Evolutionary conservation across 805 yeast species (phyloP), one percentile per base, ranked within the genome.

Genomic region (Lachancea thermotolerans): DNA sequence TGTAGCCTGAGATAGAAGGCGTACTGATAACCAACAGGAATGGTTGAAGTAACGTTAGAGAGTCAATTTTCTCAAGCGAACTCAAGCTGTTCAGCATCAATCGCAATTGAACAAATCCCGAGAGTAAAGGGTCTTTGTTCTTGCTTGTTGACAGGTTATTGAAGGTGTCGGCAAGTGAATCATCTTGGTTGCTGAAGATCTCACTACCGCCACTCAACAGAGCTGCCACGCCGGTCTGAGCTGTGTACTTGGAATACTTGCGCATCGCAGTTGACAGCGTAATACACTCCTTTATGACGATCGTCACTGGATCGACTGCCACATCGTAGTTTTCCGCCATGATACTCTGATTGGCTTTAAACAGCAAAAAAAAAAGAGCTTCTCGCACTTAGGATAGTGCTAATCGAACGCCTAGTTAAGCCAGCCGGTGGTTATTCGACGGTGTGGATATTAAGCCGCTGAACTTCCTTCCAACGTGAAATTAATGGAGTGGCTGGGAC

Each of bases 181-280:
- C 75, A 39, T 62, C 70, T 49, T 67, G 70, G 47, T 68, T 69
- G 47, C 65, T 75, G 53, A 78, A 77, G 39, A 78, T 72, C 37
- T 78, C 73, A 39, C 65, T 58, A 8, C 80, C 74, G 4, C 85
- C 81, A 2, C 93, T 85, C 37, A 91, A 70, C 28, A 91, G 78
- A 5, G 95, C 87, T 9, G 96, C 91, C 33, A 90, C 93, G 2
- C 89, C 87, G 41, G 83, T 84, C 35, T 64, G 68, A 1, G 63
- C 58, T 58, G 84, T 77, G 53, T 84, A 83, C 51, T 85, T 79
- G 59, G 89, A 78, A 51, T 85, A 74, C 59, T 88, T 89, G 45
- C 97, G 74, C 95, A 93, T 88, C 17, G 93, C 89, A 15, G 95
- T 82, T 15, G 91, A 79, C 42, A 93, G 77, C 46, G 82, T 74